Conservation (phyloP, 2,329 filamentous ascomycete species). For the Sphaerulina vaccinii region DNA sequence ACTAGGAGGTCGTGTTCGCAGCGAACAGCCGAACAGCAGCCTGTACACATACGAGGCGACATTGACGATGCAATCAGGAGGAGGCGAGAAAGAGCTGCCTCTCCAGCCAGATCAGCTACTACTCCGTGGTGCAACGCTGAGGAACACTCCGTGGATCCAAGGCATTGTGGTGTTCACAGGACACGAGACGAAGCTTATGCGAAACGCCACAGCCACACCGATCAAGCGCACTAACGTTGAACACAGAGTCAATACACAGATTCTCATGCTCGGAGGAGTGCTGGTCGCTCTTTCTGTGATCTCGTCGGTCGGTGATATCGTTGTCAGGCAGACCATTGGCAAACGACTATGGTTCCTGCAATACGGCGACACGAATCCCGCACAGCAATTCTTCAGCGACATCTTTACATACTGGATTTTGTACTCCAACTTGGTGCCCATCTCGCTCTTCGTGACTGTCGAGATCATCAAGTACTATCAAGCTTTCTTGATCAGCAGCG, state of each 20-base stretch:
- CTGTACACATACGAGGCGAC: slow-evolving; percentile 98
- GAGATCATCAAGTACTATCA: slow-evolving; percentile 98
- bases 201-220: slow-evolving; percentile 92
- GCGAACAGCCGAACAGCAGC: slow-evolving; percentile 97
- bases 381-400: slow-evolving; percentile 83
- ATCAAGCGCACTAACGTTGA: slow-evolving; percentile 98
- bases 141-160: slow-evolving; percentile 97
- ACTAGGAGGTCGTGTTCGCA: slow-evolving; percentile 80
- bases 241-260: slow-evolving; percentile 87
- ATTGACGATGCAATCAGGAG: slow-evolving; percentile 83
- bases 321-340: slow-evolving; percentile 66
- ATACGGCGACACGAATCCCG: slow-evolving; percentile 63
- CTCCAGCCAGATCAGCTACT: slow-evolving; percentile 90
- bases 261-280: slow-evolving; percentile 83
- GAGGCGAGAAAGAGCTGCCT: slow-evolving; percentile 88
- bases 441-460: slow-evolving; percentile 95
- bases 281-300: slow-evolving; percentile 81
- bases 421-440: slow-evolving; percentile 93
- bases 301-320: slow-evolving; percentile 85
- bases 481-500: slow-evolving; percentile 95
- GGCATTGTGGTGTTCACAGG: slow-evolving; percentile 95
- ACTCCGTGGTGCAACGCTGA: slow-evolving; percentile 84
- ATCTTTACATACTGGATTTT: slow-evolving; percentile 98
- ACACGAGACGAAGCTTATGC: slow-evolving; percentile 98
- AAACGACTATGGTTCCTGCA: slow-evolving; percentile 70